Evolutionary conservation across 1,139 yeast genomes (phyloP).

Genomic region (Kodamaea derodonti): DNA sequence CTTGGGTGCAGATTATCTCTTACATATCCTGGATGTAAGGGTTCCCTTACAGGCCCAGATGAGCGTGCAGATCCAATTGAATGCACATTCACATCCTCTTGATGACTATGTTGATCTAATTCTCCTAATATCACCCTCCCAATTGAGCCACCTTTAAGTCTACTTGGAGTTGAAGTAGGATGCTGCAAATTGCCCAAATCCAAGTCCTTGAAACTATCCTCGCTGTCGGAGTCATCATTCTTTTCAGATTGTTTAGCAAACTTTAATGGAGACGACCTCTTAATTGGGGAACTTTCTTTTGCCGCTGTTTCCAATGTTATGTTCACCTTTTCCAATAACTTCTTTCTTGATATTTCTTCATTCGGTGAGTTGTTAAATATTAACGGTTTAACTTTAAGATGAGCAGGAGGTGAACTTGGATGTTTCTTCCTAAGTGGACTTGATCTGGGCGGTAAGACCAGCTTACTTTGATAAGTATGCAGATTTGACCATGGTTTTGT

Average conservation of each 20-base stretch:
- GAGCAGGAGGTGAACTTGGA: neutral
- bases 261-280: conserved; percentile 5
- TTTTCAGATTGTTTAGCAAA: neutral
- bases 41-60: no score
- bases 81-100: no score
- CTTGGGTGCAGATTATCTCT: no score
- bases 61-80: no score
- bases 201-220: conserved; percentile 3
- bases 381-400: neutral
- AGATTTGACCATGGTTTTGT: no score
- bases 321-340: conserved; percentile 14
- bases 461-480: no score
- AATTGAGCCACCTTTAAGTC: no score
- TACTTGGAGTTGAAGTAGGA: neutral
- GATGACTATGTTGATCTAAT: no score
- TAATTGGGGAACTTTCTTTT: conserved; percentile 3
- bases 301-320: conserved; percentile 15
- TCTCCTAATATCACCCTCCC: no score
- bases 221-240: conserved; percentile 9
- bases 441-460: no score
- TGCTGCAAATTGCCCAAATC: neutral
- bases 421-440: neutral
- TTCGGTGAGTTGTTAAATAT: neutral
- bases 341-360: conserved; percentile 12
- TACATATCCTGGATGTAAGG: no score